Percentiles rank a stretch among this genome's conserved stretches.
phyloP scores from a whole-genome alignment of 345 rosid species.

The Eutrema japonicum region DNA sequence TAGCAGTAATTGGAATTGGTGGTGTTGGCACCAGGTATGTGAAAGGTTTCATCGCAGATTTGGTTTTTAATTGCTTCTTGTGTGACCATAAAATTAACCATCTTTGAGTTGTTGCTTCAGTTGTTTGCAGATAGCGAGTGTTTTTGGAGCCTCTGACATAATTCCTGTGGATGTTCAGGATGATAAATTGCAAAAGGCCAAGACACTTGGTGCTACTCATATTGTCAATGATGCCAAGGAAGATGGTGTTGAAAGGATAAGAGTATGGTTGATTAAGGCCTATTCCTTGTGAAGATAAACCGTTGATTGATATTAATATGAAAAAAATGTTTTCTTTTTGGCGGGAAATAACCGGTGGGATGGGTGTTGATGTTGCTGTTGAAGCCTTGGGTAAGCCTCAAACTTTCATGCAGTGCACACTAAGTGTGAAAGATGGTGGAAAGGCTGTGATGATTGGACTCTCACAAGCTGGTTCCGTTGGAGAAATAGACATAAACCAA shows the following conservation, averaged over 20 bases:
- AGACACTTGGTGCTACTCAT: no score
- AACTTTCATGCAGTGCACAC: constrained; percentile 52
- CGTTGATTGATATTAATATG: background rate
- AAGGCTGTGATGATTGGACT: constrained; percentile 99
- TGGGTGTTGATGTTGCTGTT: constrained; percentile 90
- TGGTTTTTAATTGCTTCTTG: background rate
- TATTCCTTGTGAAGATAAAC: constrained; percentile 19
- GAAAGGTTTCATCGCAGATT: no score
- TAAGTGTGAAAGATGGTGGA: constrained; percentile 81
- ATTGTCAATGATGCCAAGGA: no score
- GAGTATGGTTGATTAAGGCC: no score
- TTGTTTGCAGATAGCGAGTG: constrained; percentile 97
- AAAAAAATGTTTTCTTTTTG: no score
- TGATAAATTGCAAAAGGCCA: no score
- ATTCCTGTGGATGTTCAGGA: constrained; percentile 59
- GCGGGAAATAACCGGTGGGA: constrained; percentile 94
- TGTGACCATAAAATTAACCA: constrained; percentile 22
- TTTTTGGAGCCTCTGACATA: constrained; percentile 95
- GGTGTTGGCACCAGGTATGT: constrained; percentile 90
- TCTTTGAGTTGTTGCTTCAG: constrained; percentile 47
- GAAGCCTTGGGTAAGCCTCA: constrained; percentile 92
- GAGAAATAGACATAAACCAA: constrained; percentile 89
- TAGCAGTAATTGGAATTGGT: constrained; percentile 89
- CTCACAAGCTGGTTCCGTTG: constrained; percentile 71
- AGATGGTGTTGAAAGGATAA: no score